Conservation (phyloP, 768 basidiomycete species). For the Cytidiella melzeri region DNA sequence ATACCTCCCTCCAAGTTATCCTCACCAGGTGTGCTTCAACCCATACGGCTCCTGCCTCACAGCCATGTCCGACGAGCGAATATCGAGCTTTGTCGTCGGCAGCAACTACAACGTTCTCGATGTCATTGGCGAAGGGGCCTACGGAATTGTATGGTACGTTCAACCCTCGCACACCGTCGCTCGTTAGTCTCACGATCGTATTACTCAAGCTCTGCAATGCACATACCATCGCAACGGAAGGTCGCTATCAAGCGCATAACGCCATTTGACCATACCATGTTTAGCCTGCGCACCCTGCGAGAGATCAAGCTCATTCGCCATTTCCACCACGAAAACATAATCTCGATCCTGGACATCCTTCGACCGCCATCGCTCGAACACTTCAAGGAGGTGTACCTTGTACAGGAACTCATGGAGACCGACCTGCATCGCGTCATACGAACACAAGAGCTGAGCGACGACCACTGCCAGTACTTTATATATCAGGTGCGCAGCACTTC, state of each 20-base stretch:
- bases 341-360: slow-evolving; percentile 92
- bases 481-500: slow-evolving; percentile 58
- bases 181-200: slow-evolving; percentile 7
- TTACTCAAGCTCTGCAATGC: slow-evolving; percentile 64
- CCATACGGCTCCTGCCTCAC: neutral
- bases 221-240: slow-evolving; percentile 79
- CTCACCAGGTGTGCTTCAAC: neutral
- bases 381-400: slow-evolving; percentile 82
- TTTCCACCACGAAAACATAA: slow-evolving; percentile 85
- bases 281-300: slow-evolving; percentile 84
- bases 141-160: slow-evolving; percentile 79
- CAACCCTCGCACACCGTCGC: neutral
- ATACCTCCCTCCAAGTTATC: no score
- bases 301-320: slow-evolving; percentile 93
- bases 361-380: slow-evolving; percentile 62
- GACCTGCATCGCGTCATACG: slow-evolving; percentile 96
- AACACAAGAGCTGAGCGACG: slow-evolving; percentile 90
- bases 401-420: slow-evolving; percentile 84
- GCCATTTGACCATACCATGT: slow-evolving; percentile 95
- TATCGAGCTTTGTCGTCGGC: slow-evolving; percentile 34
- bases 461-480: slow-evolving; percentile 96
- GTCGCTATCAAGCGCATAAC: slow-evolving; percentile 97
- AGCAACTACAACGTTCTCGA: slow-evolving; percentile 81
- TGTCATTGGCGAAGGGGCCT: slow-evolving; percentile 87
- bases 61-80: slow-evolving; percentile 25